Percentiles rank a stretch among this genome's conserved stretches.
These are phyloP conservation scores for Phialocephala sp. DNA, from an alignment of 2,329 filamentous ascomycete genomes.

Conservation along the genomic window DNA sequence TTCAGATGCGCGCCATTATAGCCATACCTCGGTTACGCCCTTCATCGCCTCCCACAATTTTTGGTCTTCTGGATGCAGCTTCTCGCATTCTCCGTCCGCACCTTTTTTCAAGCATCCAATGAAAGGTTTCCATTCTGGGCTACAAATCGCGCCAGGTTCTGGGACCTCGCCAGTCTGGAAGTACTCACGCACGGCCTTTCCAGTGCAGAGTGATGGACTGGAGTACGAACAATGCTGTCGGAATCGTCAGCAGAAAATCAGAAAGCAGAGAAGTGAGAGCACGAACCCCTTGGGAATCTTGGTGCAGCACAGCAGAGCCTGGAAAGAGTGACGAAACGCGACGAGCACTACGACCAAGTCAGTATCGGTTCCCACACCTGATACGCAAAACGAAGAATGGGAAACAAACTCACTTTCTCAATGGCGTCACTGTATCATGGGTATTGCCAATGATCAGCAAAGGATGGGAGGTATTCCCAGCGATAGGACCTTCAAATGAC, in stretches of 20 bases:
- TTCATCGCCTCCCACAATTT: not conserved
- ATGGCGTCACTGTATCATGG: constrained; percentile 2
- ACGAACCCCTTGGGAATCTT: constrained; percentile 3
- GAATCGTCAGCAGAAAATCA: no score
- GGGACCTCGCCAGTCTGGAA: not conserved
- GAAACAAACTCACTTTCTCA: not conserved
- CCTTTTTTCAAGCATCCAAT: not conserved
- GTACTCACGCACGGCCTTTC: not conserved
- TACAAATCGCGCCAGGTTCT: not conserved
- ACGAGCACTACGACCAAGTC: not conserved
- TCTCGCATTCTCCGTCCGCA: not conserved
- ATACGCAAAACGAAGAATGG: not conserved
- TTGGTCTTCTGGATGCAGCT: not conserved
- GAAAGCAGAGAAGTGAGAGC: not conserved
- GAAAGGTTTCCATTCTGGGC: constrained; percentile 3
- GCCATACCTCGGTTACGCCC: not conserved
- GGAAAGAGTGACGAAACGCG: constrained; percentile 1
- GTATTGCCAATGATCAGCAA: constrained; percentile 2
- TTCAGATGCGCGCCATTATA: not conserved
- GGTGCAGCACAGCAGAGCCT: not conserved
- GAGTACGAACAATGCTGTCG: constrained; percentile 3
- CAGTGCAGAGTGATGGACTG: not conserved
- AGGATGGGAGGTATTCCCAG: not conserved
- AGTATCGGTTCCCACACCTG: not conserved
- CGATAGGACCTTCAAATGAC: not conserved